Base-by-base conservation (phyloP, 495 filamentous ascomycete genomes). In the Pseudoneurospora amorphoporcata region DNA sequence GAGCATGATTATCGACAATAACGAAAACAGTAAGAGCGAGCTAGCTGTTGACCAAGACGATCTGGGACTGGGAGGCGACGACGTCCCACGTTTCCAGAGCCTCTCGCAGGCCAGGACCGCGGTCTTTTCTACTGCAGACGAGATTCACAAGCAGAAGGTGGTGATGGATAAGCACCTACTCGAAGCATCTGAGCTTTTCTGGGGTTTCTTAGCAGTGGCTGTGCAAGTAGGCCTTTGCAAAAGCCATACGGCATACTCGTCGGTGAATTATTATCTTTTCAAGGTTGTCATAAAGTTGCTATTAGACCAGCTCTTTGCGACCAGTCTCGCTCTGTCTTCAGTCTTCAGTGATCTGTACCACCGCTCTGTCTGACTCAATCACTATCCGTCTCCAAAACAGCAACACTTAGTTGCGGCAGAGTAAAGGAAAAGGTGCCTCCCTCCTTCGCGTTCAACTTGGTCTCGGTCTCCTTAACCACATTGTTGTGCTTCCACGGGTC, bases 341-440 rank as follows among this genome's bases (percentile, higher is more conserved):
- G 4, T 12, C 3, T 40, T 4, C 39, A n/a, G n/a, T 47, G 47
- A 58, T 3, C 3, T 58, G 10, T 29, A 2, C 23, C 23, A 61
- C 23, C 16, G 53, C 53, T 8, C 23, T 61, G 4, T 7, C 53
- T 14, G 23, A 29, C 10, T 61, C 53, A 69, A 8, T 42, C 3
- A 35, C 73, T 71, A 37, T 73, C 72, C 7, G 81, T 79, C 71
- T 82, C 81, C 35, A 89, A 79, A 10, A 89, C 83, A 1, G 86
- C 87, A 70, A 88, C 82, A 71, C 86, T 88, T 76, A 88, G 71
- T 17, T 82, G 79, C 2, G 86, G 84, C 72, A 88, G 37, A n/a
- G 72, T 78, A 72, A 88, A 89, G 16, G 72, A 78, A 73, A 88
- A 87, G 37, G 72, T 78, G 14, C 87, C 85, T 35, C 79, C 80